Evolutionary conservation across 176 grass and related monocot species (phyloP), one percentile per base, ranked within the genome.

Genomic region (Bonia amplexicaulis): DNA sequence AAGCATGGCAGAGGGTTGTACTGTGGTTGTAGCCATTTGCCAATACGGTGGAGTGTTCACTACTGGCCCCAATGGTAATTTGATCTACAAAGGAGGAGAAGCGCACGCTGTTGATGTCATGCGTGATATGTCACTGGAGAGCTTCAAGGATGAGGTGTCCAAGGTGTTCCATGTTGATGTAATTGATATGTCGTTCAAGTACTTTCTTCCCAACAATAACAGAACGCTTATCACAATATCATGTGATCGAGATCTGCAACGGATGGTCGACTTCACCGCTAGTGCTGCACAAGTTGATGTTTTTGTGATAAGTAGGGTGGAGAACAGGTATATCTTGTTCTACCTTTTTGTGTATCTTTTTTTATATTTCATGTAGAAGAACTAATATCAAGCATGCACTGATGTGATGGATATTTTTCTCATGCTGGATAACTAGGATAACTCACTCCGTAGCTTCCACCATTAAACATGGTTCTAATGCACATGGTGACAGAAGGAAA

Each of bases 241-340:
- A 29, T 87, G 85, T 78, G 96, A 98, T 78, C 82, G 89, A 83
- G 96, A 98, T 89, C 88, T 98, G 76, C 93, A 93, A 82, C 82
- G 96, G 74, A 98, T 98, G 96, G 87, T 98, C 77, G 93, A 98
- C 88, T 98, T 95, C 88, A 95, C 86, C 83, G 41, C 81, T 61
- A 89, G 84, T 89, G 83, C 87, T 67, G 72, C 85, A 40, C 90
- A 92, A 72, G 80, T 87, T 26, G 93, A 98, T 11, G 87, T 98
- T 78, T 98, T 93, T 71, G 69, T 98, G 41, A 87, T 98, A 82
- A 95, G 89, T 74, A 90, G 94, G 83, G 87, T 88, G 22, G 93
- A 94, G n/a, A 94, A 94, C 74, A 94, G 90, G 93, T 94, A 85
- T 76, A 26, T 49, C 49, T 53, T 46, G 25, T 72, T 74, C 70